These are phyloP conservation scores for Picea mariana DNA, from an alignment of 83 land plant genomes.

Conservation along the genomic window DNA sequence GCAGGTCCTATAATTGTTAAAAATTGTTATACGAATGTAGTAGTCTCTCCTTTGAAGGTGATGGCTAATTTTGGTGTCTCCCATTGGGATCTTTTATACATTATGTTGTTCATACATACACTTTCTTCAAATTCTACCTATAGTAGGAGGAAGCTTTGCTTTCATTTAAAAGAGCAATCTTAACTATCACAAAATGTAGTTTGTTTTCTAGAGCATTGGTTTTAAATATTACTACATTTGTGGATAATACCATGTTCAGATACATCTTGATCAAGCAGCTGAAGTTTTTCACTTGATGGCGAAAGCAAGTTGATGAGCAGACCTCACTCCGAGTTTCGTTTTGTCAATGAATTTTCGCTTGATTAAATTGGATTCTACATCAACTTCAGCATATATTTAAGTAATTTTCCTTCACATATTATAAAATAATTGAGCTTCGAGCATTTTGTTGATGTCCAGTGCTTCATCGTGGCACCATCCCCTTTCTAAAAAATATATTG, in stretches of 20 bases:
- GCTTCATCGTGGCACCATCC: not conserved
- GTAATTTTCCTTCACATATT: not conserved
- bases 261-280: not conserved
- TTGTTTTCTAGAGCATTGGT: not conserved
- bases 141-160: not conserved
- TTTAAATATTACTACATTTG: not conserved
- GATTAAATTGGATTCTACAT: not conserved
- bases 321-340: not conserved
- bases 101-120: not conserved
- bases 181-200: not conserved
- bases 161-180: not conserved
- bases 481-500: not conserved
- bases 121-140: not conserved
- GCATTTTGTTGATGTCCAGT: not conserved
- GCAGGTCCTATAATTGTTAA: too few species aligned
- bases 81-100: not conserved
- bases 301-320: not conserved
- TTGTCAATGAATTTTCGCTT: not conserved
- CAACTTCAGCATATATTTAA: not conserved
- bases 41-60: not conserved
- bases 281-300: not conserved
- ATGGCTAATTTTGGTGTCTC: not conserved
- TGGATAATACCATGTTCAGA: not conserved
- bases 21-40: slow-evolving; percentile 11
- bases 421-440: not conserved